Evolutionary conservation across 176 grass and related monocot genomes (phyloP), one percentile per base, ranked within the genome.

Genomic region (Eragrostis curvula): DNA sequence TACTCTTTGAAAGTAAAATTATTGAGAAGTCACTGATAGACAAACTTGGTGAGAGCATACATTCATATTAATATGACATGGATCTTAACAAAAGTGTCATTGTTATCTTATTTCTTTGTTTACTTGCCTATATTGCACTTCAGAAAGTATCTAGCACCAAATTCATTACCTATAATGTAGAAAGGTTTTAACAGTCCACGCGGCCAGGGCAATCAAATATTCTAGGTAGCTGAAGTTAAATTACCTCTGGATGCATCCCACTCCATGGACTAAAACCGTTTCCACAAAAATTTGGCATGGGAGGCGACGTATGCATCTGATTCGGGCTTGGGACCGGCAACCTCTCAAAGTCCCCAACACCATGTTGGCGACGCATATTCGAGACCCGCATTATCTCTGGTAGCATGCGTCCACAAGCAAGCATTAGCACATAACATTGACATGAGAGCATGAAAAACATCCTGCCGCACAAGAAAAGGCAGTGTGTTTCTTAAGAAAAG

Each of bases 361-460:
- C 89, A 51, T 88, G 85, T 78, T 87, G 85, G 2, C 77, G 68
- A 29, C 88, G 71, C 83, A 97, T 77, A 78, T 50, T 85, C 25
- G 92, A 90, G 73, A 94, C 92, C 87, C 89, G 85, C 83, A 90
- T 66, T 92, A 97, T 92, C 85, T 97, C 95, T 97, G 92, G 10
- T 51, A 79, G 41, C 87, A 90, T 43, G 53, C 64, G 64, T 52
- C 55, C 4, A 79, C 17, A 21, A 86, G 59, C 79, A 83, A 78
- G 67, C 73, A 75, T 86, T 43, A 90, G 84, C 60, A 68, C 23
- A 58, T 28, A 51, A 28, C 17, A 79, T 36, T 43, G 59, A 71
- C 60, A 90, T 43, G 43, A 13, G 32, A 52, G 69, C 76, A 30
- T 51, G 8, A 53, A 69, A 73, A 90, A 79, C 45, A 79, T 49